phyloP scores from a whole-genome alignment of 2,329 filamentous ascomycete species.

The Scopulariopsis brevicaulis region DNA sequence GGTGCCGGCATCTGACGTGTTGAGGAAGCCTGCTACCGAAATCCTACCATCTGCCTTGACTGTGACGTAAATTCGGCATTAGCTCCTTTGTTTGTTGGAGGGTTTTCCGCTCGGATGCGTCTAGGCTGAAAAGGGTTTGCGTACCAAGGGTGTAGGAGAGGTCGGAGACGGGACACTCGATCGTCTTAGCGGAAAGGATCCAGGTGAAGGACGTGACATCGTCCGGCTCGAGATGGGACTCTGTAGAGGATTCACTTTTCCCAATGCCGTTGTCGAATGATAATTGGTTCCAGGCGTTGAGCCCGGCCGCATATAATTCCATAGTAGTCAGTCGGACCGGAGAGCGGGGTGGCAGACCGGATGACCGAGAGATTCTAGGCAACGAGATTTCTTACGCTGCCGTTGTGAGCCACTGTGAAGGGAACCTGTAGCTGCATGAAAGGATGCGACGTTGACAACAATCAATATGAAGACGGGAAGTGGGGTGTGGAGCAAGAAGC shows the following conservation, averaged over 20 bases:
- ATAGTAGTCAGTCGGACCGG: slow-evolving; percentile 13
- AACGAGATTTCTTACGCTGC: background rate
- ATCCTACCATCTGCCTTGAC: slow-evolving; percentile 1
- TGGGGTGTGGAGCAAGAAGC: background rate
- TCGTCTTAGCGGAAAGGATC: slow-evolving; percentile 22
- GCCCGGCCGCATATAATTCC: slow-evolving; percentile 42
- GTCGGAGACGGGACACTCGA: slow-evolving; percentile 22
- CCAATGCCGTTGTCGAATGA: slow-evolving; percentile 12
- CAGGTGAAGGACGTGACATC: slow-evolving; percentile 33
- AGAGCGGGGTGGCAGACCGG: background rate
- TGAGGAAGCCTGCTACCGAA: background rate
- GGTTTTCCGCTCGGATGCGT: background rate
- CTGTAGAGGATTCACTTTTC: background rate
- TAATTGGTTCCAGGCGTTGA: slow-evolving; percentile 49
- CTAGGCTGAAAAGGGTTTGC: background rate
- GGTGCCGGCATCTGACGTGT: background rate
- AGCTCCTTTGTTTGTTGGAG: background rate
- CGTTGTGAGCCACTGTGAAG: background rate
- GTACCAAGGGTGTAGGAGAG: slow-evolving; percentile 35
- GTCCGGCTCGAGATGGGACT: slow-evolving; percentile 21
- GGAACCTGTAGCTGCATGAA: background rate
- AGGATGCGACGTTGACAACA: background rate
- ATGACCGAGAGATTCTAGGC: background rate
- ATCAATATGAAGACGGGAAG: background rate
- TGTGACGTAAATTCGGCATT: background rate